Conservation (phyloP, 306 rosid genomes). For the Cicer cuneatum region DNA sequence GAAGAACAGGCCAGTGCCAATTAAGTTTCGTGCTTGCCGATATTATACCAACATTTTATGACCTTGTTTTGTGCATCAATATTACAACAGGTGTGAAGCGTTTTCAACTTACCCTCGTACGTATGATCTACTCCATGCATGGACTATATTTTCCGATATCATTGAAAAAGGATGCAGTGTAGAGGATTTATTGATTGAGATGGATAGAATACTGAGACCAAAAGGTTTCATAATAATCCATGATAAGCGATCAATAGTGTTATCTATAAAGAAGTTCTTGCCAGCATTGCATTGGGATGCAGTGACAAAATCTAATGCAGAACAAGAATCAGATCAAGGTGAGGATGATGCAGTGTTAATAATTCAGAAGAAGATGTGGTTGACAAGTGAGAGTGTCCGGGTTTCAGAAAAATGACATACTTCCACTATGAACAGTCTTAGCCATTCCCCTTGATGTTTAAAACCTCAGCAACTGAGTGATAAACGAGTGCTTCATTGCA, state of each 20-base stretch:
- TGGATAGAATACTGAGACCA: constrained; percentile 88
- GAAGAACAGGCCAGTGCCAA: background rate
- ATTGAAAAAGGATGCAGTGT: constrained; percentile 77
- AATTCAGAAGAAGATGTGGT: constrained; percentile 89
- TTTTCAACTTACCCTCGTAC: constrained; percentile 96
- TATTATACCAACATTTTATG: constrained; percentile 2
- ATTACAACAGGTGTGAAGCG: constrained; percentile 81
- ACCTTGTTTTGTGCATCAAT: constrained; percentile 40
- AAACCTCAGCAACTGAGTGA: constrained; percentile 33
- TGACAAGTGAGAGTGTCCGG: constrained; percentile 71
- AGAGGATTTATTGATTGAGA: constrained; percentile 85
- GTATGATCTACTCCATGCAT: constrained; percentile 84
- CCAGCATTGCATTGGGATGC: constrained; percentile 83
- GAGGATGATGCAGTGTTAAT: constrained; percentile 64
- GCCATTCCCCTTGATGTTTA: constrained; percentile 19
- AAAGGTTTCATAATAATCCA: constrained; percentile 78
- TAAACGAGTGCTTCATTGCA: background rate
- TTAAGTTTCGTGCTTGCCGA: constrained; percentile 2
- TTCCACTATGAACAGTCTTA: constrained; percentile 2
- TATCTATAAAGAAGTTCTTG: constrained; percentile 67
- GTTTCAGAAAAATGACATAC: constrained; percentile 54
- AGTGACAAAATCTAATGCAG: constrained; percentile 56
- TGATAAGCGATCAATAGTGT: constrained; percentile 67
- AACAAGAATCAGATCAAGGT: constrained; percentile 45
- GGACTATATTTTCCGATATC: constrained; percentile 79